phyloP scores from a whole-genome alignment of 2,329 filamentous ascomycete species.

The Fusarium oxysporum region DNA sequence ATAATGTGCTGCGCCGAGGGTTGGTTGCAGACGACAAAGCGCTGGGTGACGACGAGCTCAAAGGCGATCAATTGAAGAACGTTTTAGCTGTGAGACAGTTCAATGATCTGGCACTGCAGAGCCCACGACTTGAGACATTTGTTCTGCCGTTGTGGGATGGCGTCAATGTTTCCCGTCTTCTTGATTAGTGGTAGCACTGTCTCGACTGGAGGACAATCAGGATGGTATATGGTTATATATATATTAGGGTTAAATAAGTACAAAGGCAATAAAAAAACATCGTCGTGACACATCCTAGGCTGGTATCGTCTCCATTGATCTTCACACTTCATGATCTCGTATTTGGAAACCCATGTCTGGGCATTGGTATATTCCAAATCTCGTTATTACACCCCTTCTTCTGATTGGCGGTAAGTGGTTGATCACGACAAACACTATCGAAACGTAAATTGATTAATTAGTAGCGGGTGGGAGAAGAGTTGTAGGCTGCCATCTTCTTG shows the following conservation, averaged over 20 bases:
- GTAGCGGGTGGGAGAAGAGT: conserved; percentile 33
- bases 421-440: background rate
- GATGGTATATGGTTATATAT: background rate
- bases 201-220: background rate
- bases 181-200: conserved; percentile 47
- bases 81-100: conserved; percentile 50
- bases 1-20: conserved; percentile 64
- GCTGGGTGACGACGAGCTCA: conserved; percentile 27
- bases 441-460: conserved; percentile 1
- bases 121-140: conserved; percentile 54
- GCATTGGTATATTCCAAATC: conserved; percentile 17
- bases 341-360: conserved; percentile 8
- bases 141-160: conserved; percentile 59
- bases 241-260: conserved; percentile 11
- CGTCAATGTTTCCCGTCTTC: conserved; percentile 53
- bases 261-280: conserved; percentile 5
- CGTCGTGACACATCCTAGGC: background rate
- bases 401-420: background rate
- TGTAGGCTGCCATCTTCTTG: conserved; percentile 46
- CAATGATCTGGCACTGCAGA: conserved; percentile 50
- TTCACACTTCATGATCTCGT: conserved; percentile 31
- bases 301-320: conserved; percentile 21
- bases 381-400: conserved; percentile 21
- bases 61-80: conserved; percentile 32
- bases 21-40: conserved; percentile 57